Percentiles rank a stretch among this genome's conserved stretches.
Evolutionary conservation across 2,329 filamentous ascomycete genomes (phyloP).

Genomic region (Rhynchosporium graminicola): DNA sequence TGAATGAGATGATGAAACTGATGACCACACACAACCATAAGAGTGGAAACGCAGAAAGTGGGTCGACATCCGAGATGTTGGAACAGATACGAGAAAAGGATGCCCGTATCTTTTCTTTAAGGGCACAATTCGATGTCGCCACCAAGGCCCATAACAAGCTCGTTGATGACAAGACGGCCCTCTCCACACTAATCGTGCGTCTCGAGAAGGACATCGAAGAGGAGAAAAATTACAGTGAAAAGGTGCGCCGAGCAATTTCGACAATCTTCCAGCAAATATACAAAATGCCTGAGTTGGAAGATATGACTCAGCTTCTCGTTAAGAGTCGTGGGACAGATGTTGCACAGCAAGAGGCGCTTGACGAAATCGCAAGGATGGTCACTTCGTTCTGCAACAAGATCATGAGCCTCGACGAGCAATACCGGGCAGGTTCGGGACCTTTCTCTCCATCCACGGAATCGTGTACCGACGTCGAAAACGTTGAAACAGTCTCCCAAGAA

Average conservation of each 20-base stretch:
- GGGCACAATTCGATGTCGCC: no score
- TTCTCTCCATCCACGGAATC: not conserved
- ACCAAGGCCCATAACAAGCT: not conserved
- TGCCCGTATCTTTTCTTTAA: no score
- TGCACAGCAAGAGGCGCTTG: not conserved
- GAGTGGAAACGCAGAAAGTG: no score
- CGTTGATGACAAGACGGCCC: not conserved
- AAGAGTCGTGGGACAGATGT: not conserved
- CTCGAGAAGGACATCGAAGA: not conserved
- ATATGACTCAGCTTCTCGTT: not conserved
- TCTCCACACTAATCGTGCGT: not conserved
- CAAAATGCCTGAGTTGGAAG: not conserved
- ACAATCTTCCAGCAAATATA: not conserved
- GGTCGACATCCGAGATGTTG: no score
- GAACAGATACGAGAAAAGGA: no score
- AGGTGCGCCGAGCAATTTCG: not conserved
- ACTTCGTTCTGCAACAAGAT: not conserved
- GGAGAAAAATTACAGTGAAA: not conserved
- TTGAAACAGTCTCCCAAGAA: not conserved
- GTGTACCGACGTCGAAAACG: not conserved
- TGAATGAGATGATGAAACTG: no score
- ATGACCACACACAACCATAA: no score
- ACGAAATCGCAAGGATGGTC: not conserved
- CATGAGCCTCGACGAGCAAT: not conserved
- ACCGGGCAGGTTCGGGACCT: not conserved